Evolutionary conservation across 2,329 filamentous ascomycete genomes (phyloP), one percentile per base, ranked within the genome.

Genomic region (Thelonectria discophora): DNA sequence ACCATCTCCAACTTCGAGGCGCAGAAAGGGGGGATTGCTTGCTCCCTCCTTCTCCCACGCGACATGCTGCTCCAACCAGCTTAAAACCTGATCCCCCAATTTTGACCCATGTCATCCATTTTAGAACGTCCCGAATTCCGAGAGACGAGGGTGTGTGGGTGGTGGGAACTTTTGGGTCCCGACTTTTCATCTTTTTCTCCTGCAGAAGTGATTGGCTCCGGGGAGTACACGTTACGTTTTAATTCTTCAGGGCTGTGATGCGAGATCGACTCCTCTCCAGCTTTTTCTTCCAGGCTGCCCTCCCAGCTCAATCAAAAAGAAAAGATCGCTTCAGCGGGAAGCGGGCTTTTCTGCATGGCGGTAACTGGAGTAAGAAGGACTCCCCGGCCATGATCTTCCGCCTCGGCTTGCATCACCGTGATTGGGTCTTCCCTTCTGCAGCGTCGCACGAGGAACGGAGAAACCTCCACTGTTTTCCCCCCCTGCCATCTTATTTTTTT

Each of bases 41-140:
- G 12, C 21, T 21, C 45, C 27, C 27, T 30, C 27, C 3, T 30
- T 10, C 27, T 30, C 45, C 45, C 57, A 59, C 57, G 57, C 57
- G 57, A 59, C 57, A 54, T 32, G 34, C 43, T 54, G 27, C 56
- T 59, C 37, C 24, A 57, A 57, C 37, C 46, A 45, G 55, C 50
- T 51, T 57, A 57, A 57, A 46, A 30, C 52, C 45, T 10, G 21
- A 24, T 30, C 27, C 27, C 21, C 21, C 21, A 24, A 6, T 24
- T 24, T 24, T n/a, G 24, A 8, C 27, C 47, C 47, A 47, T 47
- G 45, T 47, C 18, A 20, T 21, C 17, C 45, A 13, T 13, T 20
- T 34, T 30, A 30, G 34, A 17, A 13, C 54, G 54, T 42, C 37
- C 55, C 55, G 55, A 57, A 57, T 45, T 57, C 55, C 55, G 55